phyloP scores from a whole-genome alignment of 1,139 yeast species.

The Zygosaccharomyces pseudobailii region DNA sequence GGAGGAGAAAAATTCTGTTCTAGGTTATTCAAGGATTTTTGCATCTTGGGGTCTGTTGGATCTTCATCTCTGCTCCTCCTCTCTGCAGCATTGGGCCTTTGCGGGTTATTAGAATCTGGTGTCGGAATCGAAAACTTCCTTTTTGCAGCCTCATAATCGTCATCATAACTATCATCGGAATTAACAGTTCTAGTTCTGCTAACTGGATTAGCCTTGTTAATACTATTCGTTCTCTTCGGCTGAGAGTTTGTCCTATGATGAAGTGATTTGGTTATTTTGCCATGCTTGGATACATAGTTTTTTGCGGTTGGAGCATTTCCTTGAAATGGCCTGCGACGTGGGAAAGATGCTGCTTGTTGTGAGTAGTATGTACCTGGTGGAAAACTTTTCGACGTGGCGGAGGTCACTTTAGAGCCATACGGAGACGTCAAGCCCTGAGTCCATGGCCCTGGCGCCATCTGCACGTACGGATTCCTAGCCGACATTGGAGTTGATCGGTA shows the following conservation, averaged over 20 bases:
- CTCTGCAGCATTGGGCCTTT: not conserved
- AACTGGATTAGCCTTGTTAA: not conserved
- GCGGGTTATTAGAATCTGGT: conserved; percentile 14
- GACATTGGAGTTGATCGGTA: conserved; percentile 27
- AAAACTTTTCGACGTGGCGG: conserved; percentile 16
- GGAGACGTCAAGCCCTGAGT: conserved; percentile 14
- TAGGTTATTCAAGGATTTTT: not conserved
- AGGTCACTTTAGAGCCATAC: conserved; percentile 17
- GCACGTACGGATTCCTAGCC: conserved; percentile 18
- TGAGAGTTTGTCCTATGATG: conserved; percentile 8
- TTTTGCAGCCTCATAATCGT: conserved; percentile 2
- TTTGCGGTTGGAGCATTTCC: conserved; percentile 7
- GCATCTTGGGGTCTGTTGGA: not conserved
- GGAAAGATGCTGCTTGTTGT: conserved; percentile 21
- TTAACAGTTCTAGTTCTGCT: conserved; percentile 1
- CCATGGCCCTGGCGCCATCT: conserved; percentile 16
- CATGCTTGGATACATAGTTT: conserved; percentile 7
- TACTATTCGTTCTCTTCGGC: not conserved
- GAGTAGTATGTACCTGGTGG: conserved; percentile 19
- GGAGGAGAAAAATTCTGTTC: not conserved
- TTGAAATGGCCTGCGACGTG: conserved; percentile 21
- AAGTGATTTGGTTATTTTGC: conserved; percentile 7
- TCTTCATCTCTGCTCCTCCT: not conserved
- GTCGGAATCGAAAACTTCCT: conserved; percentile 15
- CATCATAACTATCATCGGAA: conserved; percentile 3